These are phyloP conservation scores for Solanum bukasovii DNA, from an alignment of 257 asterid genomes.

Conservation along the genomic window DNA sequence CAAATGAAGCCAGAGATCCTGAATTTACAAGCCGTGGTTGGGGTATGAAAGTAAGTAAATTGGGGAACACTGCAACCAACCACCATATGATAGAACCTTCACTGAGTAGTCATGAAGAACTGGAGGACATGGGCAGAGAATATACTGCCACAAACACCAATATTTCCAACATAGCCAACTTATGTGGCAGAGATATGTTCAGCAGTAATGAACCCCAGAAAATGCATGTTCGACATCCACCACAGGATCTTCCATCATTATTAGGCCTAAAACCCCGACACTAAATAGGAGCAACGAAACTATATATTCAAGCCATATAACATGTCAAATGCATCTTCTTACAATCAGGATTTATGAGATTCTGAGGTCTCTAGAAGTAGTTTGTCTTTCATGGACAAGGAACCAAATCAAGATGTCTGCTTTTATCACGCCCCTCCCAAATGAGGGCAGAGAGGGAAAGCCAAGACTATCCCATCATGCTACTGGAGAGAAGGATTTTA, in stretches of 20 bases:
- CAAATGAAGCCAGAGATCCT: background rate
- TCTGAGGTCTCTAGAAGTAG: background rate
- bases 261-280: background rate
- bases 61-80: background rate
- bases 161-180: background rate
- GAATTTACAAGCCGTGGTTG: background rate
- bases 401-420: background rate
- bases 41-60: background rate
- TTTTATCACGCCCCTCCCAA: background rate
- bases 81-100: background rate
- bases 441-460: background rate
- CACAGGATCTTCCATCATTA: background rate
- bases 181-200: background rate
- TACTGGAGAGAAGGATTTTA: background rate
- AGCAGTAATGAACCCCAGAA: background rate
- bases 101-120: background rate
- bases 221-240: background rate
- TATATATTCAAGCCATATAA: background rate
- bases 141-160: background rate
- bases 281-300: background rate
- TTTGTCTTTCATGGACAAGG: background rate
- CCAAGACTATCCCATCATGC: background rate
- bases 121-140: background rate
- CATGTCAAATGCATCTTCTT: background rate
- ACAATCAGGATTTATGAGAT: background rate